phyloP scores from a whole-genome alignment of 2,329 filamentous ascomycete genomes.

The Calonectria ilicicola region DNA sequence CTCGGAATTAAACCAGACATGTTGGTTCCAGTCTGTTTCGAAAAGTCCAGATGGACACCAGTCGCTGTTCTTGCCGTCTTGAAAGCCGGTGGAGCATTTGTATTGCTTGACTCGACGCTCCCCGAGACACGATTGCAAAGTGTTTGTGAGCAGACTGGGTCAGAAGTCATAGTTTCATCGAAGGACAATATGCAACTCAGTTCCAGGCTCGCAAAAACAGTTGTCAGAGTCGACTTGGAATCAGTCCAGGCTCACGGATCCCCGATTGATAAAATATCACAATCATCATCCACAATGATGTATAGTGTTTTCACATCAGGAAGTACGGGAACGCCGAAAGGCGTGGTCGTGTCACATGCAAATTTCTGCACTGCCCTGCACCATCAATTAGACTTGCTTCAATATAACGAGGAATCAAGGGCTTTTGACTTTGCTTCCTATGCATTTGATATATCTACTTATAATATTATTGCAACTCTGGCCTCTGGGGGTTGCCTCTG shows the following conservation, averaged over 20 bases:
- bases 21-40: conserved; percentile 31
- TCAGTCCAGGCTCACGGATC: neutral
- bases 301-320: conserved; percentile 13
- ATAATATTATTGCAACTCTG: neutral
- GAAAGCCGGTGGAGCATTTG: conserved; percentile 35
- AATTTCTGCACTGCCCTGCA: neutral
- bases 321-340: conserved; percentile 6
- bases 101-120: conserved; percentile 25
- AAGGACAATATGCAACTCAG: neutral
- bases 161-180: neutral
- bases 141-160: conserved; percentile 1
- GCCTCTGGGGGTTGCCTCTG: conserved; percentile 15
- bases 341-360: neutral
- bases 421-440: conserved; percentile 14
- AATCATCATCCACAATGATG: neutral
- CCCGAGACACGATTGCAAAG: conserved; percentile 1
- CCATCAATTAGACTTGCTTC: neutral
- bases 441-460: conserved; percentile 7
- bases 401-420: neutral
- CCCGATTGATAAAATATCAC: neutral
- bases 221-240: neutral
- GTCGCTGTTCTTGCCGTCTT: conserved; percentile 37
- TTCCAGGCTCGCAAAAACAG: neutral
- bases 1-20: conserved; percentile 42
- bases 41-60: conserved; percentile 36